Evolutionary conservation across 1,284 basidiomycete genomes (phyloP).

Genomic region (Microbotryum silenes-acaulis): DNA sequence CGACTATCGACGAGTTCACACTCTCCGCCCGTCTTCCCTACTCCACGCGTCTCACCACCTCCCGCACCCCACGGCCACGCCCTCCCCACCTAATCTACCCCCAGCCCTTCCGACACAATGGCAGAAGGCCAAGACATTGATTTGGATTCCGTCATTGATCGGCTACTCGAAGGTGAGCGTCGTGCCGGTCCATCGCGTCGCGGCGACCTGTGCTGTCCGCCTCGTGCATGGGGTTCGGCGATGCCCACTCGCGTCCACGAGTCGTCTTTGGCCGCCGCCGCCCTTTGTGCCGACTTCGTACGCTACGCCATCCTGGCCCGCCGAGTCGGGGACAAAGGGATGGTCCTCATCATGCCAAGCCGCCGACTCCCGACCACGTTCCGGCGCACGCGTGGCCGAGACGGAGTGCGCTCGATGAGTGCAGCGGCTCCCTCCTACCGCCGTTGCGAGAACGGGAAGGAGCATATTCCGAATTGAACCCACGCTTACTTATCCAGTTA

Average conservation of each 20-base stretch:
- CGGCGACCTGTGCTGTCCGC: not conserved
- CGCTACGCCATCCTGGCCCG: not conserved
- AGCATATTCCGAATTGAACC: no score
- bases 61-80: not conserved
- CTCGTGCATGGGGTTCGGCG: not conserved
- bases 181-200: not conserved
- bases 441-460: no score
- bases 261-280: not conserved
- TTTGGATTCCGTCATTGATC: conserved; percentile 96
- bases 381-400: no score
- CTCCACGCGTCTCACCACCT: not conserved
- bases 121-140: conserved; percentile 66
- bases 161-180: conserved; percentile 82
- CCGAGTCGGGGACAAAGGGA: not conserved
- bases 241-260: not conserved
- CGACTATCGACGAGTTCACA: no score
- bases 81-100: not conserved
- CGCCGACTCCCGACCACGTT: no score
- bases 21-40: no score
- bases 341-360: no score
- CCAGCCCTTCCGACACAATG: conserved; percentile 34
- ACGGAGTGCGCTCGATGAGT: not conserved
- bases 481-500: no score
- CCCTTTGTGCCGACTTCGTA: not conserved
- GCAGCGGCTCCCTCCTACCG: not conserved